Base-by-base conservation (phyloP, 345 rosid genomes). In the Camelina hispida region DNA sequence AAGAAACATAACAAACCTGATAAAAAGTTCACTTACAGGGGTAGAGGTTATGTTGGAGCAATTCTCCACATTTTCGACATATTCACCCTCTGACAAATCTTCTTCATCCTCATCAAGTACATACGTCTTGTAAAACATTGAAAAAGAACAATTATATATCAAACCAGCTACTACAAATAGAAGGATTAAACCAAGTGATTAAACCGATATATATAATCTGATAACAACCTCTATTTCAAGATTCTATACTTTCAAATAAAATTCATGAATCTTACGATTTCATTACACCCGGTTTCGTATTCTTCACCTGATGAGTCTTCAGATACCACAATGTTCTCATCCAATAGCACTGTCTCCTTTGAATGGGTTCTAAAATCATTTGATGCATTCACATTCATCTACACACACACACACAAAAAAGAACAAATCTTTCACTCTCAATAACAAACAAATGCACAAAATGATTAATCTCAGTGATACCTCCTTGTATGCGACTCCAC, bases 401-500 rank as follows among this genome's bases (percentile, higher is more conserved):
- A 62, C 34, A 28, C 37, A 32, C 8, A 4, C 30, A 4, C 30
- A 28, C 30, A 28, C 28, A 48, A 25, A 53, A 35, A 34, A 18
- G 8, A n/a, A 43, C 12, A 60, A 55, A 69, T 30, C 38, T 50
- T 28, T 51, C 40, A 68, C n/a, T 68, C 35, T 38, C 66, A 38
- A n/a, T 2, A 62, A 68, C 48, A 48, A 32, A 22, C 15, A 8
- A 35, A 44, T 32, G 37, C 35, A 37, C 22, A 28, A 16, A n/a
- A 66, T 48, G 56, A 43, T 32, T 43, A 63, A 22, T 42, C 17
- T 1, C 9, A 34, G 11, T 34, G 35, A 66, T 66, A 74, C 78
- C 65, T 10, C 78, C 65, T 10, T 50, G 70, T 78, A 79, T 13
- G n/a, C 30, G 18, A 35, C 50, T 70, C 81, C 87, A 22, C 51